phyloP scores from a whole-genome alignment of 2,329 filamentous ascomycete genomes.

The Capronia epimyces region DNA sequence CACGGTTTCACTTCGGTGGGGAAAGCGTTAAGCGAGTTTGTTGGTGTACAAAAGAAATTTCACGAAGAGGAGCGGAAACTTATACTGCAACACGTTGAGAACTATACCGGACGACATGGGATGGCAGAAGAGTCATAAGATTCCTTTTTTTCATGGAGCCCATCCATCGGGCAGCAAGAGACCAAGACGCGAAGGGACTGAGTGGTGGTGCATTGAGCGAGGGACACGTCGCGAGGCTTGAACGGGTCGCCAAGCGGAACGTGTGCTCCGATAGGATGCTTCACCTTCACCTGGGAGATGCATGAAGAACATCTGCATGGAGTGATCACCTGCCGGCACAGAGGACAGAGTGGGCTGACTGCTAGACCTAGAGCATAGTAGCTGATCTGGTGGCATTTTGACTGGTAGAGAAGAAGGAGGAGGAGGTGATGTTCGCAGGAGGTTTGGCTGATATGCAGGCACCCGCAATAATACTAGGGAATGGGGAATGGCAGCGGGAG shows the following conservation, averaged over 20 bases:
- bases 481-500: too few species aligned
- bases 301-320: neutral
- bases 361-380: neutral
- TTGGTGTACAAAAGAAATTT: neutral
- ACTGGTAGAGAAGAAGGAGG: neutral
- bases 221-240: constrained; percentile 21
- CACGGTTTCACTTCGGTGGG: constrained; percentile 15
- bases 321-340: neutral
- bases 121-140: too few species aligned
- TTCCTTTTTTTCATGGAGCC: neutral
- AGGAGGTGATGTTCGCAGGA: neutral
- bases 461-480: too few species aligned
- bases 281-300: constrained; percentile 2
- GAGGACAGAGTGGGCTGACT: neutral
- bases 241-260: constrained; percentile 18
- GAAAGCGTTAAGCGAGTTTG: constrained; percentile 10
- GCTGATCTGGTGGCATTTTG: neutral
- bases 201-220: constrained; percentile 5
- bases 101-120: neutral
- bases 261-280: constrained; percentile 14
- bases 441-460: neutral
- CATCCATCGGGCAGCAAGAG: constrained; percentile 22
- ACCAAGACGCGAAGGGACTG: constrained; percentile 19
- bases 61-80: neutral
- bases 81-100: neutral